Evolutionary conservation across 495 filamentous ascomycete genomes (phyloP).

Genomic region (Ramalina intermedia): DNA sequence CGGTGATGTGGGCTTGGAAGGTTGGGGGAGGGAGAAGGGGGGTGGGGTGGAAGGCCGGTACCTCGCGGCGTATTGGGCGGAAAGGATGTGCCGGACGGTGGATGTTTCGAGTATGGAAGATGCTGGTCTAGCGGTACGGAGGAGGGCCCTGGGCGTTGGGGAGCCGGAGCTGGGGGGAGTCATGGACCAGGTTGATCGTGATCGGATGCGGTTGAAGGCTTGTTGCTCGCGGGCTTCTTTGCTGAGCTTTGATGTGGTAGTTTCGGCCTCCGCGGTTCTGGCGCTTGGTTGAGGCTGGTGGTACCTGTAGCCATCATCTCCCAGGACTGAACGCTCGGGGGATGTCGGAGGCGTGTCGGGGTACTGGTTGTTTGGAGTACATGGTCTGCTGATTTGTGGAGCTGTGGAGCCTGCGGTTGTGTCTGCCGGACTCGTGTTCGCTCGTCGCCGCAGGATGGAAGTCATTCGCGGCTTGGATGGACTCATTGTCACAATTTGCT

Average conservation of each 20-base stretch:
- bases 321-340: too few relatives aligned
- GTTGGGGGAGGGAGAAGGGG: not conserved
- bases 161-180: not conserved
- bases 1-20: not conserved
- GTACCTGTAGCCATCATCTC: too few relatives aligned
- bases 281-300: not conserved
- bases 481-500: constrained; percentile 11
- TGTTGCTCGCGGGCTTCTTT: not conserved
- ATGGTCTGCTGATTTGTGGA: not conserved
- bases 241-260: not conserved
- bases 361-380: not conserved
- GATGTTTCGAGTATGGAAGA: not conserved
- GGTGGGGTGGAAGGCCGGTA: not conserved
- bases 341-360: too few relatives aligned
- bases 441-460: constrained; percentile 4
- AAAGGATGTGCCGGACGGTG: not conserved
- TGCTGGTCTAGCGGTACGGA: not conserved
- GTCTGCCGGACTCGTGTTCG: not conserved
- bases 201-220: constrained; percentile 4
- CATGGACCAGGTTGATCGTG: not conserved
- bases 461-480: constrained; percentile 9
- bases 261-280: not conserved
- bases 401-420: not conserved
- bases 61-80: not conserved
- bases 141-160: not conserved